Conservation (phyloP, 2,329 filamentous ascomycete species). For the Pyrenophora tritici-repentis region DNA sequence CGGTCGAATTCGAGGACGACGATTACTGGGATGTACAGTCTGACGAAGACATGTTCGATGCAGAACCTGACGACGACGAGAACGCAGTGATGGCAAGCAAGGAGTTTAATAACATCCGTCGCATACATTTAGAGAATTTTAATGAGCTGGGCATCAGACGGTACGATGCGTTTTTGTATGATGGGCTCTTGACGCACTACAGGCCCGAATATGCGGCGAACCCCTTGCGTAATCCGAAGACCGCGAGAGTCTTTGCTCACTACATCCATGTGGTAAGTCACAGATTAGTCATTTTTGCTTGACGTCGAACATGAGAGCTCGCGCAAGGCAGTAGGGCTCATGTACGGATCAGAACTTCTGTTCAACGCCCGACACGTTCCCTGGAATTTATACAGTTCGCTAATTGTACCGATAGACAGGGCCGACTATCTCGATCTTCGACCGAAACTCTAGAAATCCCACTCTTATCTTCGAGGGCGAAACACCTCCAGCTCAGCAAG, state of each 20-base stretch:
- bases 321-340: too few relatives aligned
- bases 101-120: slow-evolving; percentile 46
- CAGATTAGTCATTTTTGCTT: neutral
- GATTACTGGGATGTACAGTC: slow-evolving; percentile 57
- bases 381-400: neutral
- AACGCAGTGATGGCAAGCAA: slow-evolving; percentile 30
- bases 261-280: slow-evolving; percentile 74
- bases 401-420: slow-evolving; percentile 60
- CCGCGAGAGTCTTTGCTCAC: slow-evolving; percentile 84
- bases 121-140: slow-evolving; percentile 43
- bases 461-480: slow-evolving; percentile 65
- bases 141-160: slow-evolving; percentile 47
- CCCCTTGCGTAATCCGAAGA: slow-evolving; percentile 79
- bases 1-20: slow-evolving; percentile 54
- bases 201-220: slow-evolving; percentile 55
- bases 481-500: slow-evolving; percentile 37
- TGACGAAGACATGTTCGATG: slow-evolving; percentile 51
- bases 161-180: slow-evolving; percentile 55
- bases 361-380: too few relatives aligned
- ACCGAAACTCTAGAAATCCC: slow-evolving; percentile 77
- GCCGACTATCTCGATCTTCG: slow-evolving; percentile 83
- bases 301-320: too few relatives aligned
- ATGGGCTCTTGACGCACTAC: slow-evolving; percentile 53
- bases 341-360: too few relatives aligned
- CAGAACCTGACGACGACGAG: slow-evolving; percentile 25